Percentiles rank a stretch among this genome's conserved stretches.
Conservation (phyloP, 768 basidiomycete genomes). For the Lenzites betulinus region DNA sequence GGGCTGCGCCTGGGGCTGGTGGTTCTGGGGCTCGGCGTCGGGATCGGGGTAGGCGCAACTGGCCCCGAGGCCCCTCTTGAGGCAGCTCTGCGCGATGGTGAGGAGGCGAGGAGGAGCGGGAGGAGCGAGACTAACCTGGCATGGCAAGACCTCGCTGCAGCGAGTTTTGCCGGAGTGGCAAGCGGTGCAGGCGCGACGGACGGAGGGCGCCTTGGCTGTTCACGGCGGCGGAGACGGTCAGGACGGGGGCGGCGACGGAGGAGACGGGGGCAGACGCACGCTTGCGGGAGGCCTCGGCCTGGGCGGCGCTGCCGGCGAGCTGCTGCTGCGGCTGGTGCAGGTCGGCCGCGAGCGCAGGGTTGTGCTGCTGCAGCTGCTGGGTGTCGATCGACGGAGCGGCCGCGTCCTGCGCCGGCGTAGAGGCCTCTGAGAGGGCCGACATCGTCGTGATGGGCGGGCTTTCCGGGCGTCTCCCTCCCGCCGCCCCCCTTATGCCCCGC, state of each 20-base stretch:
- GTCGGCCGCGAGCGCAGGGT: constrained; percentile 36
- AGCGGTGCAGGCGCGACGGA: constrained; percentile 76
- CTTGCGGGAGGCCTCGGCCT: constrained; percentile 50
- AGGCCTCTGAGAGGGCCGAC: constrained; percentile 75
- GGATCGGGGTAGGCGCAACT: constrained; percentile 80
- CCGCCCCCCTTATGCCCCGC: constrained; percentile 12
- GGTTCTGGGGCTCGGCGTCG: constrained; percentile 39
- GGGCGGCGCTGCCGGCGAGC: constrained; percentile 29
- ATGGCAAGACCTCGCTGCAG: constrained; percentile 80
- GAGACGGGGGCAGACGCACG: constrained; percentile 45
- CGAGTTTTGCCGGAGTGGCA: constrained; percentile 85
- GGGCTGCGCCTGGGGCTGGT: constrained; percentile 26
- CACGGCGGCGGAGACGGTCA: constrained; percentile 25
- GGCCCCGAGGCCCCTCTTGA: constrained; percentile 75
- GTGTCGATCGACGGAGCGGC: constrained; percentile 60
- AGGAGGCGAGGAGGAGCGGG: constrained; percentile 5
- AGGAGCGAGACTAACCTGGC: constrained; percentile 55
- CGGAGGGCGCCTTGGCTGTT: constrained; percentile 77
- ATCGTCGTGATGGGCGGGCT: constrained; percentile 52
- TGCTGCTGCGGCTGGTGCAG: constrained; percentile 38
- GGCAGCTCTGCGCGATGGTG: constrained; percentile 59
- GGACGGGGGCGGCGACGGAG: constrained; percentile 17
- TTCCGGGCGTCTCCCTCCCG: constrained; percentile 19
- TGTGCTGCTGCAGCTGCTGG: constrained; percentile 49
- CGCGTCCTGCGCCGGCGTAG: constrained; percentile 69